Percentiles rank a stretch among this genome's conserved stretches.
Evolutionary conservation across 2,329 filamentous ascomycete species (phyloP).

Genomic region (Apiospora pterosperma): DNA sequence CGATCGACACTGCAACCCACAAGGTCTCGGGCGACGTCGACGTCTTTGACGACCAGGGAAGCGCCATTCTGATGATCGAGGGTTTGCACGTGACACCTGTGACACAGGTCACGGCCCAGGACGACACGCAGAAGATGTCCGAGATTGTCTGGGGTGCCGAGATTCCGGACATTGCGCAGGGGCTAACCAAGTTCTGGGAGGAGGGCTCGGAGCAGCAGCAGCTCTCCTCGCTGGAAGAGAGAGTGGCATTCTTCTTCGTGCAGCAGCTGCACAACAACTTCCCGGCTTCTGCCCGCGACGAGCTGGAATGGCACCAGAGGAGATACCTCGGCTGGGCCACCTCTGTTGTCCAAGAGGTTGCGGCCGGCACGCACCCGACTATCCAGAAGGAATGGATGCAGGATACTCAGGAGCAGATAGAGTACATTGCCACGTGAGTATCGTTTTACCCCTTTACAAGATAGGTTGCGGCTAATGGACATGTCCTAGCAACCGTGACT

Average conservation of each 20-base stretch:
- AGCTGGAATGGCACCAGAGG: background rate
- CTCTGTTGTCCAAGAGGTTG: too few relatives aligned
- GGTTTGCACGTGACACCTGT: background rate
- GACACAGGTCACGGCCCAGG: background rate
- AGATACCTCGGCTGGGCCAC: constrained; percentile 23
- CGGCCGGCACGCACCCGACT: background rate
- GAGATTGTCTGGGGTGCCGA: background rate
- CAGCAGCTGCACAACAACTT: constrained; percentile 6
- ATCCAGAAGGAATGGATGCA: too few relatives aligned
- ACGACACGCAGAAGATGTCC: background rate
- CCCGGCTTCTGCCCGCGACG: constrained; percentile 11
- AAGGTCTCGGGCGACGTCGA: constrained; percentile 7
- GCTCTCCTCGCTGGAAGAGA: background rate
- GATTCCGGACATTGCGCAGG: background rate
- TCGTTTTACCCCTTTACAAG: too few relatives aligned
- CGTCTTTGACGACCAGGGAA: constrained; percentile 2
- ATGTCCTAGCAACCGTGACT: too few relatives aligned
- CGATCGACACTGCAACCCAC: too few relatives aligned
- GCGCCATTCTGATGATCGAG: constrained; percentile 1
- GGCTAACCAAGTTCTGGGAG: background rate
- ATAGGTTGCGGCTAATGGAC: too few relatives aligned
- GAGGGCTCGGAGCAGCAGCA: background rate
- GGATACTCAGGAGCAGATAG: too few relatives aligned
- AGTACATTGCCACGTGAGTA: too few relatives aligned
- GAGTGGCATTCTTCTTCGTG: background rate